Evolutionary conservation across 2,329 filamentous ascomycete species (phyloP), one percentile per base, ranked within the genome.

Genomic region (Arthrobotrys sinensis): DNA sequence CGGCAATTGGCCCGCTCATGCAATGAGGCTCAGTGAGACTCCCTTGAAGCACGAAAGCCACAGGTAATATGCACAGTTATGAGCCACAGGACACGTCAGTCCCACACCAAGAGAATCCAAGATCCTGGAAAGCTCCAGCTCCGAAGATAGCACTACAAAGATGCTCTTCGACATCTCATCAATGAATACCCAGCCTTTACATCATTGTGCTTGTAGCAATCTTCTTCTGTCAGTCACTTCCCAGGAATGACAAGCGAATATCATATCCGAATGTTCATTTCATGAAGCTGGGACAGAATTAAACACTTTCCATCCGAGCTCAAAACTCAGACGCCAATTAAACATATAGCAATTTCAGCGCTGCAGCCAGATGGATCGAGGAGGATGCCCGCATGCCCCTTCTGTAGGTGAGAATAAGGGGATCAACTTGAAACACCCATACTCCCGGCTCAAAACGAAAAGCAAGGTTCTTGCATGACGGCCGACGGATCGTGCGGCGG

Each of bases 61-160:
- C 75, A 66, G 12, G 21, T 3, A 34, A 10, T 11, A 66, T 48
- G 48, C 38, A 63, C 40, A 16, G 28, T 53, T 57, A 64, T 52
- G 45, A 71, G 75, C 75, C 67, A 78, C 75, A 76, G 53, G 67
- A 78, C 75, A 78, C 75, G 75, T 78, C 75, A 78, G 75, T 66
- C 57, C 53, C 75, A 78, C 75, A 69, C 73, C 64, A 48, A n/a
- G 24, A 32, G 21, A 45, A 19, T 11, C 28, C 52, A 16, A 38
- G 28, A 57, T 36, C 48, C 48, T n/a, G 40, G 34, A 40, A 46
- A 36, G 5, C 62, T 50, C 40, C 52, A 50, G 48, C 52, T 64
- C 48, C 38, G 14, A 50, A 52, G 24, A 28, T 28, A 28, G 24
- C 24, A 28, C 4, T 4, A 28, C 24, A 4, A 65, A 57, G 50